phyloP scores from a whole-genome alignment of 1,284 basidiomycete genomes.

The Sanghuangporus baumii region DNA sequence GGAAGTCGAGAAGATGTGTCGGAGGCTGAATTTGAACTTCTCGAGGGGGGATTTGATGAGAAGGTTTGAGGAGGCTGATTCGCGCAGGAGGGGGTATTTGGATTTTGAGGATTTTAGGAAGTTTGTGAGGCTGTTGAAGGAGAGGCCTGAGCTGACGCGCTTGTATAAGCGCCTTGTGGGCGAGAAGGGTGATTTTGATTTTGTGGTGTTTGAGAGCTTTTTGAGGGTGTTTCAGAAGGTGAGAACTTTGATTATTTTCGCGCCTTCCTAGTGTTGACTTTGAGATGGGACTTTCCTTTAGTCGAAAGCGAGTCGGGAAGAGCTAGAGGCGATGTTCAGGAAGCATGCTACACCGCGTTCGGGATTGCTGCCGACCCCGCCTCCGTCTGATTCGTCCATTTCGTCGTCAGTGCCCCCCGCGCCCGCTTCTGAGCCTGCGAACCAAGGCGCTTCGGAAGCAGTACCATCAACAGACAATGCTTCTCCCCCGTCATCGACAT shows the following conservation, averaged over 20 bases:
- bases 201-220: conserved; percentile 56
- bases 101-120: conserved; percentile 81
- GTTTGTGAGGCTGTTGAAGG: conserved; percentile 84
- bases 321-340: conserved; percentile 50
- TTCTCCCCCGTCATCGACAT: background rate
- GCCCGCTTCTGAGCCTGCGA: conserved; percentile 8
- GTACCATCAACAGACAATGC: background rate
- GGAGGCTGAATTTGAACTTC: conserved; percentile 68
- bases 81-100: conserved; percentile 58
- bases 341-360: conserved; percentile 38
- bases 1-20: conserved; percentile 74
- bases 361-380: conserved; percentile 8
- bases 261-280: background rate
- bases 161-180: conserved; percentile 54
- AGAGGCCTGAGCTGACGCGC: conserved; percentile 72
- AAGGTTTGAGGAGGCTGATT: conserved; percentile 74
- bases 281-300: conserved; percentile 25
- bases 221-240: conserved; percentile 68
- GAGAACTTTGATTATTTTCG: conserved; percentile 2
- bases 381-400: conserved; percentile 20
- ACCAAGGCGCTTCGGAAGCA: background rate
- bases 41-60: conserved; percentile 54
- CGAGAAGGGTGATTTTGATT: conserved; percentile 40
- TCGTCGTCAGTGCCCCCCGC: conserved; percentile 11
- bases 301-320: conserved; percentile 40